These are phyloP conservation scores for Chimonanthus salicifolius DNA, from an alignment of 164 flowering plant species.

Conservation along the genomic window DNA sequence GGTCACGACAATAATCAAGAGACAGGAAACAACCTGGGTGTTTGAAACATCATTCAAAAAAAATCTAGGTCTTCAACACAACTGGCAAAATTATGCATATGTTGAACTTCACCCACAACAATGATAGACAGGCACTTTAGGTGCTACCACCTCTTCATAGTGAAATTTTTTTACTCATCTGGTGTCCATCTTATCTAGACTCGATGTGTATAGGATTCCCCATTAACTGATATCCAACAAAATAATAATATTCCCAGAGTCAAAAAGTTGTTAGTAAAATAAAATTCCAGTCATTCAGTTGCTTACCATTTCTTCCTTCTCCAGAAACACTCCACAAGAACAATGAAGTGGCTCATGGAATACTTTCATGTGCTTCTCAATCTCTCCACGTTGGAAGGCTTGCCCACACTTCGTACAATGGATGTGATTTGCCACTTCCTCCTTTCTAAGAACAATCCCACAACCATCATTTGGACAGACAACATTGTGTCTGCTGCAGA, in stretches of 20 bases:
- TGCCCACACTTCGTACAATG: conserved; percentile 79
- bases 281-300: background rate
- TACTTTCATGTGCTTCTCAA: conserved; percentile 91
- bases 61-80: background rate
- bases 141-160: background rate
- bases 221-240: background rate
- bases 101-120: background rate
- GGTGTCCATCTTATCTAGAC: background rate
- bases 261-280: background rate
- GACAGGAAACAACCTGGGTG: background rate
- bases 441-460: conserved; percentile 75
- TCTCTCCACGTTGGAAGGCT: conserved; percentile 67
- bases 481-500: conserved; percentile 76
- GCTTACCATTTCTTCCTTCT: conserved; percentile 92
- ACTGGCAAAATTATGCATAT: background rate
- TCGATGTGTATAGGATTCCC: background rate
- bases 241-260: background rate
- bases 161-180: background rate
- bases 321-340: conserved; percentile 75
- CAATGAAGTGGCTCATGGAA: conserved; percentile 89
- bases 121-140: no score
- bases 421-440: conserved; percentile 63
- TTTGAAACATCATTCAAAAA: no score
- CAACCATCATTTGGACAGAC: conserved; percentile 72
- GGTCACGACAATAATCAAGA: background rate